Evolutionary conservation across 208 protist genomes (phyloP), one percentile per base, ranked within the genome.

Genomic region (Leptomonas pyrrhocoris): DNA sequence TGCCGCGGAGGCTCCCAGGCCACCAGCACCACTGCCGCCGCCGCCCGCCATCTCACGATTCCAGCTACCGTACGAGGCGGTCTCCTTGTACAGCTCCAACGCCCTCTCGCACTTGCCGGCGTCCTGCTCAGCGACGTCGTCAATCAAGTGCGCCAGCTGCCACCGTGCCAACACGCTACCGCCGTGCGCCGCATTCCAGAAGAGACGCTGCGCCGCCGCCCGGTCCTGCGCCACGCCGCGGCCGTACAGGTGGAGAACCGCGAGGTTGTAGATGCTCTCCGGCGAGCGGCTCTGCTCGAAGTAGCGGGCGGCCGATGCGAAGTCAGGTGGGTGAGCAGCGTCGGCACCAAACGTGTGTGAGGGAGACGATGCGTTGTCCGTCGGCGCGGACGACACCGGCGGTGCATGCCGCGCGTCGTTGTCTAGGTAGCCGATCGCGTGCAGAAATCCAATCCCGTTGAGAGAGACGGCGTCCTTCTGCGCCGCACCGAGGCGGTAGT

Each of bases 401-500:
- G 4, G 42, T 13, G 34, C 34, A 23, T 9, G 23, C 34, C 3
- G 28, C 2, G 28, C 19, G 40, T 79, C 79, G 34, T 83, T 50
- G 11, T 79, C 55, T 13, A 92, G 77, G 51, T 82, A 89, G 25
- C 92, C 92, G n/a, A 88, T 74, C 2, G 88, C 76, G 73, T 96
- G 83, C 34, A 98, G 66, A 48, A 88, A 94, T 30, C 92, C 94
- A 12, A 98, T 57, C 8, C 92, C 94, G 60, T 96, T 96, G 7
- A 88, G 62, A 1, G 89, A 85, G 8, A 80, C 45, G 2, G 81
- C 49, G 61, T 96, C 86, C 2, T 73, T 45, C 56, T 56, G 62
- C 11, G 45, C 38, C n/a, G 70, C 75, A 43, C 89, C 90, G 27
- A 85, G 27, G 30, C 40, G 60, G 77, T 96, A 96, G 76, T 93